Percentiles rank a stretch among this genome's conserved stretches.
Conservation (phyloP, 1,139 yeast genomes). For the Ashbya aceris region DNA sequence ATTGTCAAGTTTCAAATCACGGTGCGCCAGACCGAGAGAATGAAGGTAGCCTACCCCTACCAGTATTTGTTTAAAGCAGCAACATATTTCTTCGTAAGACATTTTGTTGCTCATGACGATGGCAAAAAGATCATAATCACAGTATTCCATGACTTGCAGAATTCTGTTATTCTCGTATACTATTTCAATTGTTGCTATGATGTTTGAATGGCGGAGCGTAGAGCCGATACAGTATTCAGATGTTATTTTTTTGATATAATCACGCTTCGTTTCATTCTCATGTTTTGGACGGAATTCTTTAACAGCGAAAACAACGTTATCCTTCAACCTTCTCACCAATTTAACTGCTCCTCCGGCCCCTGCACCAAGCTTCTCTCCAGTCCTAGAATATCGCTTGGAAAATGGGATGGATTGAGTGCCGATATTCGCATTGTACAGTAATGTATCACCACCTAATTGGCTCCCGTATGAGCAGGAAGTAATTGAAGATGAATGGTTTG, state of each 20-base stretch:
- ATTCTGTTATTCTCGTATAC: slow-evolving; percentile 83
- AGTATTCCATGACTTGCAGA: slow-evolving; percentile 89
- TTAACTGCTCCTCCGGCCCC: slow-evolving; percentile 95
- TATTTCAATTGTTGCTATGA: slow-evolving; percentile 84
- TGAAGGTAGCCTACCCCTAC: slow-evolving; percentile 79
- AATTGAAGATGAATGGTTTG: slow-evolving; percentile 12
- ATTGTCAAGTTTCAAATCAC: slow-evolving; percentile 87
- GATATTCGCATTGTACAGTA: slow-evolving; percentile 15
- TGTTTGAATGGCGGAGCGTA: slow-evolving; percentile 81
- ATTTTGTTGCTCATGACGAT: slow-evolving; percentile 92
- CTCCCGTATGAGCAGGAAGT: slow-evolving; percentile 16
- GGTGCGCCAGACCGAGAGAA: slow-evolving; percentile 80
- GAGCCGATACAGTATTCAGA: slow-evolving; percentile 95
- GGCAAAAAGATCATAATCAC: slow-evolving; percentile 87
- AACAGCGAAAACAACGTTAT: slow-evolving; percentile 75
- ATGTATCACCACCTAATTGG: slow-evolving; percentile 22
- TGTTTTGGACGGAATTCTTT: slow-evolving; percentile 80
- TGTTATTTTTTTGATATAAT: slow-evolving; percentile 86
- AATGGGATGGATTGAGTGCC: slow-evolving; percentile 35
- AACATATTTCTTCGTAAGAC: slow-evolving; percentile 76
- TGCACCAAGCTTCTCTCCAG: slow-evolving; percentile 84
- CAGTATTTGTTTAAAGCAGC: slow-evolving; percentile 82
- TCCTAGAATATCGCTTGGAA: slow-evolving; percentile 68
- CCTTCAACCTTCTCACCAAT: slow-evolving; percentile 58
- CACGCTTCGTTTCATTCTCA: slow-evolving; percentile 69